Base-by-base conservation (phyloP, 805 yeast species). In the Wickerhamiella domercqiae region DNA sequence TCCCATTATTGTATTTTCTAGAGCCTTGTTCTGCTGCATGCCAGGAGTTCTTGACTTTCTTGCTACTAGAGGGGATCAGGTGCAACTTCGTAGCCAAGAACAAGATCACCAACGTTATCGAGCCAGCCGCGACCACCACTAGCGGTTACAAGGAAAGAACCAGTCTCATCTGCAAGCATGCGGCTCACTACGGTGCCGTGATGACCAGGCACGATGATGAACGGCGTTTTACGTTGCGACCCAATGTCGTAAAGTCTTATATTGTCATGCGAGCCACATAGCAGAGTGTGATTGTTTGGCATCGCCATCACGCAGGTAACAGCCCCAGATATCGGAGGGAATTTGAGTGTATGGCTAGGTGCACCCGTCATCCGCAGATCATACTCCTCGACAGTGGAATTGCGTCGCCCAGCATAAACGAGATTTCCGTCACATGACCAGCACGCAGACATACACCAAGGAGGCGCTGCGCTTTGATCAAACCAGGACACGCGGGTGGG, bases 61-160 rank as follows among this genome's bases (percentile, higher is more conserved):
- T n/a, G n/a, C n/a, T n/a, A n/a, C n/a, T n/a, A n/a, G n/a, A n/a
- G n/a, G n/a, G n/a, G n/a, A n/a, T n/a, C n/a, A 9, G 34, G 24
- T 6, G 9, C 5, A 7, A 86, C 77, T 47, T 82, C 93, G 54
- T 86, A 87, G 17, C 47, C 50, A 47, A 84, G 67, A 7, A 79
- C 79, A n/a, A 74, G 70, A 41, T 84, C 95, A 1, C 90, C 77
- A 18, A 78, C 69, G 26, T 65, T 61, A 3, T 93, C 84, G 47
- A 78, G 84, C 96, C 96, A 87, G 4, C 98, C 98, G 50, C 96
- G 69, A 44, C 80, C 82, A 7, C 98, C 98, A 54, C 93, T 78
- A 1, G 96, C 76, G 50, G 94, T 78, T 4, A 87, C 69, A 77
- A 90, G 66, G 55, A 80, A 90, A 43, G 90, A 61, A 29, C 93